Evolutionary conservation across 192 early-diverging fungal species (phyloP), one percentile per base, ranked within the genome.

Genomic region (Umbelopsis sp.): DNA sequence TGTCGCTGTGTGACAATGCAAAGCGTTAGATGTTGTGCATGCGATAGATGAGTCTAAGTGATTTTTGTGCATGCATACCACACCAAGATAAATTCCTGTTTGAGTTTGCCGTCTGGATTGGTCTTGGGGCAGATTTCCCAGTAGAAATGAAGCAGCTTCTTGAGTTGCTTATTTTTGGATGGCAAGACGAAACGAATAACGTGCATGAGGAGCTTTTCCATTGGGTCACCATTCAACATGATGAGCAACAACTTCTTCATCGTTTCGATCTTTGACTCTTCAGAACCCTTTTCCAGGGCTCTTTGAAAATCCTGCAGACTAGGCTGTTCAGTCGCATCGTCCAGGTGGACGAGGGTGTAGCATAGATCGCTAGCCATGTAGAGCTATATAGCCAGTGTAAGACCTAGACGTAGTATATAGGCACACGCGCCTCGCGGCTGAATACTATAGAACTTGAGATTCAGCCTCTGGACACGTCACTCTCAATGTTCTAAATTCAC

Each of bases 141-240:
- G 84, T 98, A 99, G 68, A 98, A 88, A 66, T 97, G 90, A 53
- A 97, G 85, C 46, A 99, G 85, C 81, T 99, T 99, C 87, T 99
- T 99, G 49, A 99, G 89, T 74, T 86, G 76, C 82, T 99, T 99
- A 88, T 95, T 95, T 79, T 93, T 94, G 21, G 91, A 92, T 27
- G 96, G 97, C 87, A 97, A 89, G 30, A 98, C 93, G 78, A 97
- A 98, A 66, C 96, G 95, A 82, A 99, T 99, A 74, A 99, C 90
- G 77, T 97, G 95, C 94, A 99, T 96, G 52, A 99, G 87, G 47
- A 99, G 85, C 77, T 90, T 85, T 48, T 91, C 88, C 77, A 89
- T 85, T 35, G 92, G 91, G 72, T 99, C 96, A 46, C 97, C 97
- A 74, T 98, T 96, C 37, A 97, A 78, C 87, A 97, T 96, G 44